phyloP scores from a whole-genome alignment of 148 eudicot genomes.

The Nyssa sinensis region DNA sequence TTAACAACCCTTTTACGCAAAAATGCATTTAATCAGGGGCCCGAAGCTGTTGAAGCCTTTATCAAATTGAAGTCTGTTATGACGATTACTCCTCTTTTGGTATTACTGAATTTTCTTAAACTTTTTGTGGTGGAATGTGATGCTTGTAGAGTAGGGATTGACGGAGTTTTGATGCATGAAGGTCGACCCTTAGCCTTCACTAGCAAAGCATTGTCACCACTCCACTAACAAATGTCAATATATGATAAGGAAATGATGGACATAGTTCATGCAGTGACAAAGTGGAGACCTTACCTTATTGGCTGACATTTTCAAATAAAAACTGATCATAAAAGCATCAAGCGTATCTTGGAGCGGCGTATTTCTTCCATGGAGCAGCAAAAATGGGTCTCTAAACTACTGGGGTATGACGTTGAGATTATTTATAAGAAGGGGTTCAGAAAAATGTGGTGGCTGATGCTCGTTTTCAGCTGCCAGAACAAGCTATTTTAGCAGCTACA shows the following conservation, averaged over 20 bases:
- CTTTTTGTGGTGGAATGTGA: neutral
- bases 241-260: neutral
- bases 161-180: neutral
- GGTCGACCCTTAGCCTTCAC: neutral
- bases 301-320: neutral
- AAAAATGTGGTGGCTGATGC: too few relatives aligned
- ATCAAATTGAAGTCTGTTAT: neutral
- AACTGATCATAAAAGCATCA: neutral
- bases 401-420: neutral
- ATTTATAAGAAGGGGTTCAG: neutral
- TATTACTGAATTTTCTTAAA: too few relatives aligned
- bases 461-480: too few relatives aligned
- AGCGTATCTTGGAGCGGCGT: neutral
- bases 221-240: neutral
- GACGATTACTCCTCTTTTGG: neutral
- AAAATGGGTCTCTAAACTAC: neutral
- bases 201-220: neutral
- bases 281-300: neutral
- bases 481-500: too few relatives aligned
- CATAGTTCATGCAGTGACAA: neutral
- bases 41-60: neutral
- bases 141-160: neutral
- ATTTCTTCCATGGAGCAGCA: neutral
- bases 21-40: too few relatives aligned
- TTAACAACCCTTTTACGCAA: too few relatives aligned